phyloP scores from a whole-genome alignment of 106 monocot genomes.

The Ottelia alismoides region DNA sequence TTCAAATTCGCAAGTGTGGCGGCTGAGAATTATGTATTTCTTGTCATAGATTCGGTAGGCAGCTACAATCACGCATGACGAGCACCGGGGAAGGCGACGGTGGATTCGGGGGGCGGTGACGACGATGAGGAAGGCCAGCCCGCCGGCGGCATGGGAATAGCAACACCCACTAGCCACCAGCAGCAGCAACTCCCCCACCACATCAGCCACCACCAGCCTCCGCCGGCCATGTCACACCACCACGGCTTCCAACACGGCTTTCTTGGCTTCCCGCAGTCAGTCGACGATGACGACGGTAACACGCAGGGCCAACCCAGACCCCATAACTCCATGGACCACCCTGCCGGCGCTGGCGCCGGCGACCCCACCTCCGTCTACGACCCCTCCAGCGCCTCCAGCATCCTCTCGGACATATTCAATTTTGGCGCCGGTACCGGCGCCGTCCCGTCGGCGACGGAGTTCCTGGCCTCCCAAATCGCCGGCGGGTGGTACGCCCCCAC shows the following conservation, averaged over 20 bases:
- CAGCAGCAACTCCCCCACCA: background rate
- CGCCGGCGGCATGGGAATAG: constrained; percentile 43
- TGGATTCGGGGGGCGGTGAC: too few species aligned
- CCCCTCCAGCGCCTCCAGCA: constrained; percentile 19
- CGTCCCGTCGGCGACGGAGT: constrained; percentile 33
- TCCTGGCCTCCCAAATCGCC: constrained; percentile 46
- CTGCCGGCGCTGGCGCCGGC: constrained; percentile 10
- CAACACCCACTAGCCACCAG: constrained; percentile 12
- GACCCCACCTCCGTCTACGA: constrained; percentile 20
- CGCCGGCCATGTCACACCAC: constrained; percentile 40
- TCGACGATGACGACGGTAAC: too few species aligned
- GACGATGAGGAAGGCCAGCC: too few species aligned
- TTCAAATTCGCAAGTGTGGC: too few species aligned
- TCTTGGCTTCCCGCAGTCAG: constrained; percentile 36
- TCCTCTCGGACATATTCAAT: constrained; percentile 87
- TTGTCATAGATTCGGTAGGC: too few species aligned
- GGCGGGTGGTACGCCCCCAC: constrained; percentile 28
- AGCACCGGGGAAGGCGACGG: too few species aligned
- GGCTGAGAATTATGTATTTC: too few species aligned
- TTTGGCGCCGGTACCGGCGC: constrained; percentile 21
- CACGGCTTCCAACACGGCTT: constrained; percentile 56
- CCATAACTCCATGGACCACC: too few species aligned
- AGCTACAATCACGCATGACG: too few species aligned
- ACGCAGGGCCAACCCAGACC: too few species aligned
- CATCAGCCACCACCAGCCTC: background rate